Evolutionary conservation across 192 early-diverging fungal species (phyloP).

Genomic region (Coemansia sp.): DNA sequence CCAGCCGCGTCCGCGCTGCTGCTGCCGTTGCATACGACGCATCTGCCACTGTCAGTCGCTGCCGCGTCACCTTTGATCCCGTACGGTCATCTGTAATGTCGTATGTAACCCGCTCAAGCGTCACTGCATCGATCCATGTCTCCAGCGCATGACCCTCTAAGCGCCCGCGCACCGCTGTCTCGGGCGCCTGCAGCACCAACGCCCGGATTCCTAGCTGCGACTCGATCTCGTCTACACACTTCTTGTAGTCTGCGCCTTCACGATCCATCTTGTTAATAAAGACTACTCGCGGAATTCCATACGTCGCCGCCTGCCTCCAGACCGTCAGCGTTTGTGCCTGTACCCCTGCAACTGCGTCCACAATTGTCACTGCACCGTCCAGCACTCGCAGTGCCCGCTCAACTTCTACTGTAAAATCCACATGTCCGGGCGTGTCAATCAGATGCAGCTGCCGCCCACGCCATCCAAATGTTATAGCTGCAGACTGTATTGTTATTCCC

Average conservation of each 20-base stretch:
- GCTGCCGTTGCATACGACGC: conserved; percentile 53
- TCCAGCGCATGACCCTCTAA: conserved; percentile 41
- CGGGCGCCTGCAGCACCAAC: conserved; percentile 72
- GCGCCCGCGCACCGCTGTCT: conserved; percentile 17
- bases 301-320: conserved; percentile 83
- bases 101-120: conserved; percentile 55
- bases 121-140: conserved; percentile 72
- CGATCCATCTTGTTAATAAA: conserved; percentile 99
- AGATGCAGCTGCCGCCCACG: conserved; percentile 77
- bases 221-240: conserved; percentile 52
- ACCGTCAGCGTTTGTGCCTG: conserved; percentile 98
- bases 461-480: conserved; percentile 86
- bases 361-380: conserved; percentile 88
- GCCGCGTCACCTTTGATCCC: conserved; percentile 23
- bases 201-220: conserved; percentile 61
- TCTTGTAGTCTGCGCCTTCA: conserved; percentile 59
- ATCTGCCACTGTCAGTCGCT: conserved; percentile 6
- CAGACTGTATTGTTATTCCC: conserved; percentile 92
- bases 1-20: conserved; percentile 63
- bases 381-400: conserved; percentile 87
- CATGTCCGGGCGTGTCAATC: conserved; percentile 95
- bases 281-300: conserved; percentile 76
- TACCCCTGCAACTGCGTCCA: conserved; percentile 95
- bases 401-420: conserved; percentile 96
- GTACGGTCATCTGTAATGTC: conserved; percentile 18